phyloP scores from a whole-genome alignment of 2,329 filamentous ascomycete genomes.

The Alternaria brassicae region DNA sequence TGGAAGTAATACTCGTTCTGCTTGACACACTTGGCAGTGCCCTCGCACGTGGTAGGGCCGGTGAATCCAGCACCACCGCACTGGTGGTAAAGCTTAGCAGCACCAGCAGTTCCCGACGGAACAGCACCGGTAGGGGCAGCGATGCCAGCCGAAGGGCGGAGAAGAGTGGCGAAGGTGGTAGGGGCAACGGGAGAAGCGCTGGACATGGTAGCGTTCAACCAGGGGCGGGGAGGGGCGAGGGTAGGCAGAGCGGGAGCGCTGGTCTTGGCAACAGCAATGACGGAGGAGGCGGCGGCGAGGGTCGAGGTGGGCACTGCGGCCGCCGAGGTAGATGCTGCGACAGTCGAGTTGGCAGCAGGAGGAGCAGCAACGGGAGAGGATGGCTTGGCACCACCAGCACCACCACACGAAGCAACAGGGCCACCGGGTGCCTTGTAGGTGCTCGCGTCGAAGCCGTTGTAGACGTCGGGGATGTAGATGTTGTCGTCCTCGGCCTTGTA shows the following conservation, averaged over 20 bases:
- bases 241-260: slow-evolving; percentile 7
- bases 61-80: slow-evolving; percentile 51
- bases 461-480: slow-evolving; percentile 49
- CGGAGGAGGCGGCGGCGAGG: neutral
- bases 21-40: slow-evolving; percentile 46
- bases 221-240: slow-evolving; percentile 5
- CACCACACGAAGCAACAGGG: slow-evolving; percentile 35
- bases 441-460: slow-evolving; percentile 43
- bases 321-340: slow-evolving; percentile 11
- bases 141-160: slow-evolving; percentile 11
- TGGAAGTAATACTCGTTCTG: slow-evolving; percentile 54
- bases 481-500: slow-evolving; percentile 41
- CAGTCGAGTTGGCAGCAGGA: slow-evolving; percentile 18
- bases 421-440: slow-evolving; percentile 43
- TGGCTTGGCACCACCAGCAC: slow-evolving; percentile 24
- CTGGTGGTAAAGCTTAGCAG: slow-evolving; percentile 17
- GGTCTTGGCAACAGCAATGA: slow-evolving; percentile 2
- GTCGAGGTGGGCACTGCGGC: slow-evolving; percentile 11
- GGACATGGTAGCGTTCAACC: slow-evolving; percentile 10
- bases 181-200: slow-evolving; percentile 9
- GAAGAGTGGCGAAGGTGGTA: slow-evolving; percentile 18
- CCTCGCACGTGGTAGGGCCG: slow-evolving; percentile 49
- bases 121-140: slow-evolving; percentile 37
- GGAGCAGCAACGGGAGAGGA: slow-evolving; percentile 16
- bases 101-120: slow-evolving; percentile 4